phyloP scores from a whole-genome alignment of 371 early-diverging fungal species.

The Phascolomyces articulosus region DNA sequence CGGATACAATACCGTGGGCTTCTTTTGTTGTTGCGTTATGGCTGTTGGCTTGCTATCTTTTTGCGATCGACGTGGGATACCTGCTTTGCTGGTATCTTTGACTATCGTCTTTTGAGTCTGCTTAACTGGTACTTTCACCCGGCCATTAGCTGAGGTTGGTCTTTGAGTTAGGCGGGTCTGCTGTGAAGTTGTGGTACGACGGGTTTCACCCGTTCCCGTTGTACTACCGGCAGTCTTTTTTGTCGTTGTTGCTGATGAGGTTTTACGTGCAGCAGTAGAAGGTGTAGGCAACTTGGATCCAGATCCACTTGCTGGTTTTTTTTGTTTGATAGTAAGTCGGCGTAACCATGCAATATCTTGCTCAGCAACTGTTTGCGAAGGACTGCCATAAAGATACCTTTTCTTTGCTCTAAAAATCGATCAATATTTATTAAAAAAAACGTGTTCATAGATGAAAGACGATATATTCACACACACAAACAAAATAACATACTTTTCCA shows the following conservation, averaged over 20 bases:
- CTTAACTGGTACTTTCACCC: neutral
- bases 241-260: slow-evolving; percentile 11
- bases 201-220: slow-evolving; percentile 6
- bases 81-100: neutral
- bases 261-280: slow-evolving; percentile 4
- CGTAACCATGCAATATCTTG: slow-evolving; percentile 17
- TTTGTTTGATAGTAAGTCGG: neutral
- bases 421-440: neutral
- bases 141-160: neutral
- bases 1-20: neutral
- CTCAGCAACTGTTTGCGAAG: slow-evolving; percentile 15
- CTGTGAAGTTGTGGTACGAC: neutral
- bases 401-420: neutral
- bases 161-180: slow-evolving; percentile 3
- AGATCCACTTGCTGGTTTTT: neutral
- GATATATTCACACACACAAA: neutral
- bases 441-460: neutral
- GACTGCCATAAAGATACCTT: slow-evolving; percentile 15
- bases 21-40: neutral
- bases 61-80: neutral
- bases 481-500: neutral
- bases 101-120: neutral
- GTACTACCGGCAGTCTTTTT: slow-evolving; percentile 9
- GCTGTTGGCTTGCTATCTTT: neutral
- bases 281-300: slow-evolving; percentile 2